Percentiles rank a stretch among this genome's conserved stretches.
Evolutionary conservation across 768 basidiomycete species (phyloP).

Genomic region (Suillus weaverae): DNA sequence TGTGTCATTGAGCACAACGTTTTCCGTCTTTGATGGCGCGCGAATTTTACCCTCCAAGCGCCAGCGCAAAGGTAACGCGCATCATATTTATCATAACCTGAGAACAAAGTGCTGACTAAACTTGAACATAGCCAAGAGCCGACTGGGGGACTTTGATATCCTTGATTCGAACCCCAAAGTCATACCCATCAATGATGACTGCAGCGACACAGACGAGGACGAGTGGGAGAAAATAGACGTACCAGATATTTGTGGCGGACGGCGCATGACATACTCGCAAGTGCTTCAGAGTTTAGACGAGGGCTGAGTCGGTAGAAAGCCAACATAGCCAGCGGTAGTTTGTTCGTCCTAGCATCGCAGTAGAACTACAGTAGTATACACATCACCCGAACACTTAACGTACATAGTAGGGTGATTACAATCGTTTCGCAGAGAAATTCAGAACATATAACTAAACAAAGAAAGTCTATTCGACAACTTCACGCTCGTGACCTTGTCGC

Average conservation of each 20-base stretch:
- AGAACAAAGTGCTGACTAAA: neutral
- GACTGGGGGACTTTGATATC: constrained; percentile 24
- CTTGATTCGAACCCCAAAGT: constrained; percentile 20
- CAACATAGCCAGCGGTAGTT: neutral
- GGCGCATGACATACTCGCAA: constrained; percentile 24
- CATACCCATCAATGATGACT: constrained; percentile 15
- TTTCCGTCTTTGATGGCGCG: constrained; percentile 10
- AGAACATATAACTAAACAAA: neutral
- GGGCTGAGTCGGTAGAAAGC: neutral
- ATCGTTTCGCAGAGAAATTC: neutral
- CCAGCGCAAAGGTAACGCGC: constrained; percentile 16
- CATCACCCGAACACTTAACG: neutral
- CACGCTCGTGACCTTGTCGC: constrained; percentile 8
- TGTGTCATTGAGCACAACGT: neutral
- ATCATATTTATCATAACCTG: neutral
- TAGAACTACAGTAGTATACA: no score
- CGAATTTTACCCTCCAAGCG: constrained; percentile 4
- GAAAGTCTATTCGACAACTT: neutral
- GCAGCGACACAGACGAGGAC: neutral
- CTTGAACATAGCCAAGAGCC: constrained; percentile 12
- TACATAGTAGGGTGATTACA: neutral
- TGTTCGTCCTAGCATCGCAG: neutral
- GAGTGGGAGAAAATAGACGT: constrained; percentile 27
- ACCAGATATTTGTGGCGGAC: constrained; percentile 1
- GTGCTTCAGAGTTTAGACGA: constrained; percentile 16